A percentile compares a stretch with the other conserved stretches of the same genome.
Conservation (phyloP, 495 filamentous ascomycete species). For the Aspergillus homomorphus region DNA sequence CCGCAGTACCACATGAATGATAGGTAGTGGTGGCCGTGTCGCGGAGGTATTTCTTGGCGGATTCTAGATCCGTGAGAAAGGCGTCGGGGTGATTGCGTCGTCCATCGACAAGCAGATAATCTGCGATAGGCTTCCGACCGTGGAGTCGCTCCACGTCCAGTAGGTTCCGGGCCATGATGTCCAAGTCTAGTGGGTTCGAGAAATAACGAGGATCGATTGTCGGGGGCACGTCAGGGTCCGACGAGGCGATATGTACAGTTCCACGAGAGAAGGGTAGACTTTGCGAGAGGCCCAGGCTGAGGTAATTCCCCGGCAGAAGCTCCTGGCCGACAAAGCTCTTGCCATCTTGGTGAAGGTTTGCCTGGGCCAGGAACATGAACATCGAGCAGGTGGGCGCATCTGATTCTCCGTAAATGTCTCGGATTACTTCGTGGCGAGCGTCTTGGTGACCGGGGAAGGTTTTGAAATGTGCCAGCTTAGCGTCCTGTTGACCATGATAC, state of each 20-base stretch:
- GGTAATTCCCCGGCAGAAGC: no score
- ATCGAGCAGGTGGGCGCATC: slow-evolving; percentile 8
- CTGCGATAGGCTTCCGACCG: slow-evolving; percentile 37
- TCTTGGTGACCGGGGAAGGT: background rate
- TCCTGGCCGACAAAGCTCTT: no score
- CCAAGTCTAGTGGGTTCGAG: background rate
- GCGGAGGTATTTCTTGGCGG: background rate
- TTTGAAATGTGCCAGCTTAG: background rate
- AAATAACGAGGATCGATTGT: slow-evolving; percentile 21
- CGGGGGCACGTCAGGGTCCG: slow-evolving; percentile 14
- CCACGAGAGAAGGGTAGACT: slow-evolving; percentile 24
- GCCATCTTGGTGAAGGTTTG: slow-evolving; percentile 3
- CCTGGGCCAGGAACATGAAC: slow-evolving; percentile 16
- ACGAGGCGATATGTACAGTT: slow-evolving; percentile 31
- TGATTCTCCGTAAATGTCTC: slow-evolving; percentile 10
- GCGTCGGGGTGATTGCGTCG: slow-evolving; percentile 1
- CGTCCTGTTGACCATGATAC: background rate
- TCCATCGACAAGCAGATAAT: slow-evolving; percentile 25
- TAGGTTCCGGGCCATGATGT: slow-evolving; percentile 1
- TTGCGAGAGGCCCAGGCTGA: no score
- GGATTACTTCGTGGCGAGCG: slow-evolving; percentile 9
- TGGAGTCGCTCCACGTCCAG: slow-evolving; percentile 28
- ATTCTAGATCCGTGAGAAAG: background rate
- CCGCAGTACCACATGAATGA: slow-evolving; percentile 48
- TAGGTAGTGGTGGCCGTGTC: slow-evolving; percentile 10